phyloP scores from a whole-genome alignment of 2,329 filamentous ascomycete species.

The Onygena corvina region DNA sequence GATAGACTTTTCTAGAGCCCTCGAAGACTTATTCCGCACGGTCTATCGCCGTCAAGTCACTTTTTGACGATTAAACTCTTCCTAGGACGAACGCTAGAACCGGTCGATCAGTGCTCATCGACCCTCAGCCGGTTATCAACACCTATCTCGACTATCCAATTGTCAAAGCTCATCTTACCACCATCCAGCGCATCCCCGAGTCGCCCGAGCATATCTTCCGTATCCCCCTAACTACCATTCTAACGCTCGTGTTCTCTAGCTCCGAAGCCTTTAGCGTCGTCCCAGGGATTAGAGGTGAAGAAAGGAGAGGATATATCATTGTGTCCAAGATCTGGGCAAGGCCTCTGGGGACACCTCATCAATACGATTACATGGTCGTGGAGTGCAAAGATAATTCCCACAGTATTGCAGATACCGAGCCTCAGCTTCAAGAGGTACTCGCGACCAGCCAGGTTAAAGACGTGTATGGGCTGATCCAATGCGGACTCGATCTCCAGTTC shows the following conservation, averaged over 20 bases:
- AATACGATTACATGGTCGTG: slow-evolving; percentile 13
- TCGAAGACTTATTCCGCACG: neutral
- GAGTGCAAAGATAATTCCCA: slow-evolving; percentile 12
- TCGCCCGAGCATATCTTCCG: slow-evolving; percentile 14
- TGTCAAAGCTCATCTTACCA: slow-evolving; percentile 10
- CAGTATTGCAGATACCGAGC: slow-evolving; percentile 8
- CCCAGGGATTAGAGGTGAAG: slow-evolving; percentile 7
- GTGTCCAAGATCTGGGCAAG: slow-evolving; percentile 7
- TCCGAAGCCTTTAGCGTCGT: slow-evolving; percentile 13
- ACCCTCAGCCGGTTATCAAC: slow-evolving; percentile 12
- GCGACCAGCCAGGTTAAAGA: slow-evolving; percentile 12
- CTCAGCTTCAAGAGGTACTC: slow-evolving; percentile 10
- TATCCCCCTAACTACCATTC: slow-evolving; percentile 12
- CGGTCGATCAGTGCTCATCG: slow-evolving; percentile 12
- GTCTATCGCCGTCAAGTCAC: neutral
- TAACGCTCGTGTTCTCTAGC: slow-evolving; percentile 11
- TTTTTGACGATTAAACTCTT: neutral
- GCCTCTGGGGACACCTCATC: neutral
- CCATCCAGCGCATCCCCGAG: slow-evolving; percentile 12
- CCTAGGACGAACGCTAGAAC: slow-evolving; percentile 15
- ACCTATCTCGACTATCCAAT: slow-evolving; percentile 14
- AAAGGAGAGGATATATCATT: neutral
- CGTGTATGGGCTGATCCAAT: slow-evolving; percentile 14
- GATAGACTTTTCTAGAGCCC: neutral
- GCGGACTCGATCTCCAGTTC: slow-evolving; percentile 13